Conservation (phyloP, 2,329 filamentous ascomycete species). For the Emergomyces africanus region DNA sequence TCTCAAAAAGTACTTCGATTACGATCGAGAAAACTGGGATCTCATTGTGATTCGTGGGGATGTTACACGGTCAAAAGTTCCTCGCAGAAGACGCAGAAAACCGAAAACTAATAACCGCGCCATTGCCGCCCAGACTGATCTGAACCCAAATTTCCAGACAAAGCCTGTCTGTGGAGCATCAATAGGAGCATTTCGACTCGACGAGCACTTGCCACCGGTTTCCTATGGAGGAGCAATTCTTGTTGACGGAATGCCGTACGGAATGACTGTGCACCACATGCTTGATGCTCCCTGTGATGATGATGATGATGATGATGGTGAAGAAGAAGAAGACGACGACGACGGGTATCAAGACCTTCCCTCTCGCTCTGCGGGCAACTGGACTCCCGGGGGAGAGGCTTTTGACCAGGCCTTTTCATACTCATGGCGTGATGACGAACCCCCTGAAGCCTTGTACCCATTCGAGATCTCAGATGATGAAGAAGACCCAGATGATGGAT, state of each 20-base stretch:
- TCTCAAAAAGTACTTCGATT: slow-evolving; percentile 44
- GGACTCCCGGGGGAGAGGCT: slow-evolving; percentile 15
- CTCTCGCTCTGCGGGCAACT: slow-evolving; percentile 32
- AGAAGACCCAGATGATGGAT: slow-evolving; percentile 34
- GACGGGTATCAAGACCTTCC: slow-evolving; percentile 25
- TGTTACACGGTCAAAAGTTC: slow-evolving; percentile 42
- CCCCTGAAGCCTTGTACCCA: slow-evolving; percentile 26
- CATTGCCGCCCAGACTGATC: slow-evolving; percentile 18
- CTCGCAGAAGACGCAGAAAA: slow-evolving; percentile 28
- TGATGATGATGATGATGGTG: too few relatives aligned
- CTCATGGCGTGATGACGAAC: slow-evolving; percentile 27
- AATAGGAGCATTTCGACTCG: slow-evolving; percentile 78
- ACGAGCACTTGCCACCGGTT: slow-evolving; percentile 77
- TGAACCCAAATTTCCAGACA: slow-evolving; percentile 66
- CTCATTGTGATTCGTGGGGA: slow-evolving; percentile 49
- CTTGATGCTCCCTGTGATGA: slow-evolving; percentile 55
- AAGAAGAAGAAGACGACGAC: too few relatives aligned
- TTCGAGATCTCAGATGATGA: slow-evolving; percentile 43
- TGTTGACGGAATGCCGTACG: slow-evolving; percentile 72
- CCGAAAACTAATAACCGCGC: slow-evolving; percentile 21
- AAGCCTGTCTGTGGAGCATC: slow-evolving; percentile 75
- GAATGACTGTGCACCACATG: slow-evolving; percentile 97
- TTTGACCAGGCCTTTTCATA: slow-evolving; percentile 20
- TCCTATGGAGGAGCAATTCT: slow-evolving; percentile 81
- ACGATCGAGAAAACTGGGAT: slow-evolving; percentile 44